phyloP scores from a whole-genome alignment of 2,329 filamentous ascomycete genomes.

The Pestalotiopsis sp. region DNA sequence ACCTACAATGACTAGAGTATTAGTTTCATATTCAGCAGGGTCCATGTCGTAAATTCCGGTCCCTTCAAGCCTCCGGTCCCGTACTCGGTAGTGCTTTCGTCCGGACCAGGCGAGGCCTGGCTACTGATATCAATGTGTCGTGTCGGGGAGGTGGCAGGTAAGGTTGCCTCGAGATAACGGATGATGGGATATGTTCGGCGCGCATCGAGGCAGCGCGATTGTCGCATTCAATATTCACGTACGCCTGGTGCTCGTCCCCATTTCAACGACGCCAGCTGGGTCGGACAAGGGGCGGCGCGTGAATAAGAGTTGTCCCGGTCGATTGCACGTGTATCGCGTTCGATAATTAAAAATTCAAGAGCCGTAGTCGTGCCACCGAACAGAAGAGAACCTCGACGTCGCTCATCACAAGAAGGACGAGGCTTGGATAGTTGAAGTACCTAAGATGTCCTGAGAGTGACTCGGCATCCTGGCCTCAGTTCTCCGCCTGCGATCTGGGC shows the following conservation, averaged over 20 bases:
- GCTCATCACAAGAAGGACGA: not conserved
- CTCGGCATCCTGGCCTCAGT: not conserved
- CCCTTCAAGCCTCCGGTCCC: slow-evolving; percentile 4
- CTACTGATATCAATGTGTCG: not conserved
- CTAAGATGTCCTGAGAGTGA: not conserved
- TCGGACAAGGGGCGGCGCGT: not conserved
- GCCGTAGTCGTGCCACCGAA: not conserved
- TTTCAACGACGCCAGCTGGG: slow-evolving; percentile 34
- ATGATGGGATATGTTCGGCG: slow-evolving; percentile 10
- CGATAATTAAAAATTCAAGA: not conserved
- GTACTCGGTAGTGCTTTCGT: not conserved
- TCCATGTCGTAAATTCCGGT: slow-evolving; percentile 57
- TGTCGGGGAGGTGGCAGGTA: not conserved
- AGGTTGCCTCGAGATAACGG: not conserved
- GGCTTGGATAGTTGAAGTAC: not conserved
- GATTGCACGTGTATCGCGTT: not conserved
- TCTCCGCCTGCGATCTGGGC: not conserved
- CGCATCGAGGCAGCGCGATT: slow-evolving; percentile 11
- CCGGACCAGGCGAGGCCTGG: not conserved
- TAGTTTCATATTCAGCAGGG: slow-evolving; percentile 65
- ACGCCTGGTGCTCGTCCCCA: slow-evolving; percentile 35
- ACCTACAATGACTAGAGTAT: slow-evolving; percentile 60
- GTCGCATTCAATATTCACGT: slow-evolving; percentile 9
- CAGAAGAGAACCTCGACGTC: not conserved
- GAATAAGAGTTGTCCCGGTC: not conserved